These are phyloP conservation scores for Metschnikowia peoriensis DNA, from an alignment of 805 yeast genomes.

Conservation along the genomic window DNA sequence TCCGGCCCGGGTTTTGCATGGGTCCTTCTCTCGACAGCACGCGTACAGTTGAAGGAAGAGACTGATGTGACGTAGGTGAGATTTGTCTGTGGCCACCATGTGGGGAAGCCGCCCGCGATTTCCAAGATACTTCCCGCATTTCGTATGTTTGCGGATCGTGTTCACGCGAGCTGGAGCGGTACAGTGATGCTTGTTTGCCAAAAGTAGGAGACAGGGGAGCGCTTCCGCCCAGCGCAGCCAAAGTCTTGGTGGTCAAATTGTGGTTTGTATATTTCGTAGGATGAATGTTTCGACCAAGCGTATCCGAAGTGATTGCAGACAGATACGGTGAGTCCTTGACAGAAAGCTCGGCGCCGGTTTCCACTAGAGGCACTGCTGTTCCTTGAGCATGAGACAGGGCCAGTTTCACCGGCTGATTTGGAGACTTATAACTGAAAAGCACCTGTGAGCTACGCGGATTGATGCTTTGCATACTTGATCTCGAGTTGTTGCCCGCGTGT, in stretches of 20 bases:
- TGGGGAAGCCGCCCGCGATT: background rate
- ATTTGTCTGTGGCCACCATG: constrained; percentile 1
- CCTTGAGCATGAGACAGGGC: background rate
- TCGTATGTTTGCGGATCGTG: background rate
- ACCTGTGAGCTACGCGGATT: constrained; percentile 33
- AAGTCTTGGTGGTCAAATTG: constrained; percentile 9
- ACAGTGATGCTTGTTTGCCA: background rate
- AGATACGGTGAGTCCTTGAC: constrained; percentile 25
- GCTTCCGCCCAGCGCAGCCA: constrained; percentile 2
- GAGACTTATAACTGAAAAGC: constrained; percentile 35
- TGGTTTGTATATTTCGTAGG: constrained; percentile 15
- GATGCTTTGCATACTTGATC: constrained; percentile 15
- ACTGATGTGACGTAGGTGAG: constrained; percentile 4
- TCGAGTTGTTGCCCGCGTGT: background rate
- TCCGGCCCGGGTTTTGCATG: background rate
- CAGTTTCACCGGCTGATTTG: constrained; percentile 3
- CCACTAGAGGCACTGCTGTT: constrained; percentile 2
- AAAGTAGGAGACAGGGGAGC: background rate
- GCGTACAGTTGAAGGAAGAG: background rate
- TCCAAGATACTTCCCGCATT: constrained; percentile 1
- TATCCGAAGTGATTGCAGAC: constrained; percentile 10
- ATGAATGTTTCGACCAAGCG: constrained; percentile 12
- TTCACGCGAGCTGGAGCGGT: constrained; percentile 2
- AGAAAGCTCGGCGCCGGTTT: background rate
- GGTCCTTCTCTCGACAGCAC: background rate